A percentile compares a stretch with the other conserved stretches of the same genome.
Evolutionary conservation across 176 grass and related monocot species (phyloP).

Genomic region (Guadua angustifolia): DNA sequence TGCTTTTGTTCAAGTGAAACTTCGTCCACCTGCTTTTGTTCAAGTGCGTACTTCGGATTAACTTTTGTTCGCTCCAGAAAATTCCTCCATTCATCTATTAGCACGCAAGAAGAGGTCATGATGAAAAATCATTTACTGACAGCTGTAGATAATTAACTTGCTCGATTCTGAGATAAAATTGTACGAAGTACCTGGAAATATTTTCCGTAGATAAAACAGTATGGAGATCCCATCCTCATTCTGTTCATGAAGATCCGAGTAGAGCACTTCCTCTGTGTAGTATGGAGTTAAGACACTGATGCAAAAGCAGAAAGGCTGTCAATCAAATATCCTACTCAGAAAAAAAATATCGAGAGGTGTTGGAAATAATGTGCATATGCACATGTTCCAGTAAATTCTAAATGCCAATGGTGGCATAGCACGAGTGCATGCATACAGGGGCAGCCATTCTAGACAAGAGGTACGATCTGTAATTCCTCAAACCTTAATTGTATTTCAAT

Average conservation of each 20-base stretch:
- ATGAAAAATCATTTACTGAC: slow-evolving; percentile 22
- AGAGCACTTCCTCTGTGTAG: slow-evolving; percentile 89
- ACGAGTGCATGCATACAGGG: no score
- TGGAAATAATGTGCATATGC: no score
- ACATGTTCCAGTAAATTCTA: no score
- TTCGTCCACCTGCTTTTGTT: neutral
- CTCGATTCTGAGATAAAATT: neutral
- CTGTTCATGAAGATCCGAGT: slow-evolving; percentile 57
- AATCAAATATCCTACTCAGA: neutral
- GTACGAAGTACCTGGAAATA: slow-evolving; percentile 75
- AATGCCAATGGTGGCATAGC: no score
- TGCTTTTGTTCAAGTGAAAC: neutral
- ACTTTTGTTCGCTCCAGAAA: slow-evolving; percentile 51
- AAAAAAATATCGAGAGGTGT: neutral
- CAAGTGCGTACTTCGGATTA: slow-evolving; percentile 23
- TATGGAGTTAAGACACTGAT: slow-evolving; percentile 97
- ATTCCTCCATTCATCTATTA: slow-evolving; percentile 86
- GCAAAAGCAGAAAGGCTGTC: slow-evolving; percentile 31
- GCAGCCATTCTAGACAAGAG: no score
- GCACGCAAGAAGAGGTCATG: slow-evolving; percentile 38
- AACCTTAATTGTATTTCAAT: no score
- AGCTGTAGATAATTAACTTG: neutral
- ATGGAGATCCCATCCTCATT: slow-evolving; percentile 99
- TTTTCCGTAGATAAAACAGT: slow-evolving; percentile 82
- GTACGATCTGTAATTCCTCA: no score